These are phyloP conservation scores for Mastigamoeba balamuthi DNA, from an alignment of 78 protist species.

Conservation along the genomic window DNA sequence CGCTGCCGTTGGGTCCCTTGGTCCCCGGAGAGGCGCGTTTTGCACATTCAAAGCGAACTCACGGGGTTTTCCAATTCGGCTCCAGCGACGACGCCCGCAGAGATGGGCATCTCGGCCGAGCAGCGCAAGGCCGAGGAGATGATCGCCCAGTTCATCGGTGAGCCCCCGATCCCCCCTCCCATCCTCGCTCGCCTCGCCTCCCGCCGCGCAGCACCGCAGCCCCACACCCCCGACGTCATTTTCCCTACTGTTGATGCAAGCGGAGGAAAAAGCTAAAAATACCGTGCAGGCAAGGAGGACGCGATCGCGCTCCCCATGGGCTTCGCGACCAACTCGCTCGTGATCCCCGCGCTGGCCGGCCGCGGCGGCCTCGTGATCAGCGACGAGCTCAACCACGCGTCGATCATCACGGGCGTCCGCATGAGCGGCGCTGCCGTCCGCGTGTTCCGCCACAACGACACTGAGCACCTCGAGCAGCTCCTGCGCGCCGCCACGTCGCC, in stretches of 20 bases:
- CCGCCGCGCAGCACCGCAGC: too few relatives aligned
- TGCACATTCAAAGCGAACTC: too few relatives aligned
- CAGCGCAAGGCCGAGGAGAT: slow-evolving; percentile 42
- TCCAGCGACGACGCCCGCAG: slow-evolving; percentile 1
- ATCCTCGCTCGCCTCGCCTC: too few relatives aligned
- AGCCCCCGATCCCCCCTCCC: not conserved
- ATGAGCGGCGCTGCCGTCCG: slow-evolving; percentile 66
- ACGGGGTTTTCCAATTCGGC: too few relatives aligned
- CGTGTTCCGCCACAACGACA: slow-evolving; percentile 91
- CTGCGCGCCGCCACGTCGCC: slow-evolving; percentile 70
- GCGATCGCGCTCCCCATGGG: slow-evolving; percentile 95
- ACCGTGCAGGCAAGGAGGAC: too few relatives aligned
- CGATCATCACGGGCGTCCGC: slow-evolving; percentile 86
- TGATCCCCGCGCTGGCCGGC: slow-evolving; percentile 72
- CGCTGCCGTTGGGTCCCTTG: slow-evolving; percentile 16
- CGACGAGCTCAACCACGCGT: slow-evolving; percentile 91
- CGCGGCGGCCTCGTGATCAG: slow-evolving; percentile 73
- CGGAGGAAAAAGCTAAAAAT: too few relatives aligned
- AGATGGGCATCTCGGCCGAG: not conserved
- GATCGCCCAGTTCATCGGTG: slow-evolving; percentile 83
- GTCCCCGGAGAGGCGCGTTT: too few relatives aligned
- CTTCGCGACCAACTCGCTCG: slow-evolving; percentile 95
- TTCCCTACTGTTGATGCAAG: too few relatives aligned
- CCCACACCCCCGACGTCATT: too few relatives aligned
- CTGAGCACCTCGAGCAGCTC: slow-evolving; percentile 60